Base-by-base conservation (phyloP, 495 filamentous ascomycete species). In the Neurospora sp. region DNA sequence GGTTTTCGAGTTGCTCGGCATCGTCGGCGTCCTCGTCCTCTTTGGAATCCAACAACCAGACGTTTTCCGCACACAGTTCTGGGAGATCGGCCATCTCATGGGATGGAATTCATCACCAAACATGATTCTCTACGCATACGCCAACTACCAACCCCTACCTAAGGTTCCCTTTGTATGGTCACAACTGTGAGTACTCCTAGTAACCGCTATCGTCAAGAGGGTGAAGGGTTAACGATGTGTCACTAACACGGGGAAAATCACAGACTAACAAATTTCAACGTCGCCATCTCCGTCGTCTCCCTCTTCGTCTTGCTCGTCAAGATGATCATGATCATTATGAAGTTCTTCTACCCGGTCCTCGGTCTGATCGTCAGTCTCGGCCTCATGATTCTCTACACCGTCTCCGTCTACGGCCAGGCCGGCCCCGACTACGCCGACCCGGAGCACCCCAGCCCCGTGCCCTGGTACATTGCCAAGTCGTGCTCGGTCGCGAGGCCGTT, bases 401-500 rank as follows among this genome's bases (percentile, higher is more conserved):
- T 90, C 37, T 90, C 89, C 77, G 84, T 92, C 74, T 87, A 89
- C 72, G 90, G 87, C 70, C 94, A 98, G 79, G 90, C 92, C 39
- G 92, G 92, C 13, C 89, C 91, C 40, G 94, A 98, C 79, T 91
- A 88, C 79, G 91, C 89, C 48, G 94, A 98, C 79, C 87, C 91
- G 9, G 76, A 85, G 5, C 89, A 92, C 73, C 89, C 88, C 8
- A 90, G 92, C 74, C 83, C 85, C 8, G 88, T 90, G 2, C 84
- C 93, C 5, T 98, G 94, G 94, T 97, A 96, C 77, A 89, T 98
- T 76, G 88, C 89, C 43, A 92, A 93, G 78, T 87, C 85, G 74
- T 98, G 94, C 81, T 86, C 79, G 62, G 87, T 94, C 15, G 92
- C 92, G 0, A 81, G 79, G 28, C 79, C 85, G 8, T 81, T 82